phyloP scores from a whole-genome alignment of 345 rosid genomes.

The Camelina hispida region DNA sequence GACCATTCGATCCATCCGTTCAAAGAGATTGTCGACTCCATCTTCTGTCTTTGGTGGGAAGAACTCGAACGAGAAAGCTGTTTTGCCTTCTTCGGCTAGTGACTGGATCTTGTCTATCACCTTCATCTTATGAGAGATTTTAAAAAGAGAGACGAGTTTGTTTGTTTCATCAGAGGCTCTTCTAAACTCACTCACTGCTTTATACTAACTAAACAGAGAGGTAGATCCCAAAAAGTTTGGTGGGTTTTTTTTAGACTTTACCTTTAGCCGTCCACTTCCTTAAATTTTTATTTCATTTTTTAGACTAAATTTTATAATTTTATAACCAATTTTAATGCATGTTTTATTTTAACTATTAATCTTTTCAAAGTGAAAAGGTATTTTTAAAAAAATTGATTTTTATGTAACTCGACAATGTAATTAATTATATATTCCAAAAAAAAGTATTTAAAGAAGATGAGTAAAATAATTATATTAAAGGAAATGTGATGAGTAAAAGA shows the following conservation, averaged over 20 bases:
- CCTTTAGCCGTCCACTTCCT: conserved; percentile 4
- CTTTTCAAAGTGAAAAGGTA: too few relatives aligned
- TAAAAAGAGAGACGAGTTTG: neutral
- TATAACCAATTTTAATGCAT: too few relatives aligned
- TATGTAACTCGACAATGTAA: too few relatives aligned
- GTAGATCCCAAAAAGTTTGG: conserved; percentile 25
- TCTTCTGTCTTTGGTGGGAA: conserved; percentile 99
- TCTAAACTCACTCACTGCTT: conserved; percentile 24
- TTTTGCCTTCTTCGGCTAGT: conserved; percentile 47
- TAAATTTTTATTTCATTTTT: too few relatives aligned
- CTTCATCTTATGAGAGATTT: conserved; percentile 57
- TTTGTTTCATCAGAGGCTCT: neutral
- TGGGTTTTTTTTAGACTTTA: conserved; percentile 2
- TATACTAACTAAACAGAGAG: conserved; percentile 20
- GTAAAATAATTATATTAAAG: neutral
- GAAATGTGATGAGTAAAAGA: neutral
- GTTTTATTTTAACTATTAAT: too few relatives aligned
- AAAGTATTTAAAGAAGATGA: neutral
- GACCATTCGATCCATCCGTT: conserved; percentile 95
- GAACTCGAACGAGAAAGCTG: conserved; percentile 95
- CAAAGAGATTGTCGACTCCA: conserved; percentile 96
- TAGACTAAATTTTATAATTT: too few relatives aligned
- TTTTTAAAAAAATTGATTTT: too few relatives aligned
- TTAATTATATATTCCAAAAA: too few relatives aligned
- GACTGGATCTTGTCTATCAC: conserved; percentile 78